Conservation (phyloP, 2,329 filamentous ascomycete genomes). For the Trichoderma sp. region DNA sequence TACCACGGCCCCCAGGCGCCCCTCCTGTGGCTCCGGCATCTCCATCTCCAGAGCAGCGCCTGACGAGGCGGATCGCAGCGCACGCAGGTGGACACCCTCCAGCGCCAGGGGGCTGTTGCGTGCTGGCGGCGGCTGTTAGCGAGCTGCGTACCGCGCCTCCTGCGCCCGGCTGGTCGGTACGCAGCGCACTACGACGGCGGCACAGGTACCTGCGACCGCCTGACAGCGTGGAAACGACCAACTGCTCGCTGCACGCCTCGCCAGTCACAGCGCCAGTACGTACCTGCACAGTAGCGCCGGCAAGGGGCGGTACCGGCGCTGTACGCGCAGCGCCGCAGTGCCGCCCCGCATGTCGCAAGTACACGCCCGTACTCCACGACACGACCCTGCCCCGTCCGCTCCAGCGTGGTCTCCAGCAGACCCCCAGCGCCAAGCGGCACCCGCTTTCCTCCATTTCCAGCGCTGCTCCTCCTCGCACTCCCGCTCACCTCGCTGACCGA, state of each 20-base stretch:
- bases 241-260: not conserved
- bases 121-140: slow-evolving; percentile 23
- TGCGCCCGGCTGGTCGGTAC: slow-evolving; percentile 4
- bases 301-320: not conserved
- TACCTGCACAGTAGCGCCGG: not conserved
- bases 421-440: slow-evolving; percentile 13
- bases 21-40: not conserved
- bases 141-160: slow-evolving; percentile 9
- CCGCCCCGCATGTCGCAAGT: not conserved
- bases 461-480: slow-evolving; percentile 22
- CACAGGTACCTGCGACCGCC: not conserved
- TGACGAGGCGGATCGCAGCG: slow-evolving; percentile 14
- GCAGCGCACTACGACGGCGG: not conserved
- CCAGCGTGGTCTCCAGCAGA: not conserved
- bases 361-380: not conserved
- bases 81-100: slow-evolving; percentile 4
- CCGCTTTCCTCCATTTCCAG: slow-evolving; percentile 18
- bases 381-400: not conserved
- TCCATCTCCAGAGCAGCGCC: slow-evolving; percentile 15
- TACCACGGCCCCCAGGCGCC: not conserved
- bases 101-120: slow-evolving; percentile 5
- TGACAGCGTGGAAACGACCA: not conserved
- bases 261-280: not conserved
- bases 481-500: slow-evolving; percentile 26
- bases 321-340: not conserved